Evolutionary conservation across 257 asterid species (phyloP), one percentile per base, ranked within the genome.

Genomic region (Scutellaria baicalensis): DNA sequence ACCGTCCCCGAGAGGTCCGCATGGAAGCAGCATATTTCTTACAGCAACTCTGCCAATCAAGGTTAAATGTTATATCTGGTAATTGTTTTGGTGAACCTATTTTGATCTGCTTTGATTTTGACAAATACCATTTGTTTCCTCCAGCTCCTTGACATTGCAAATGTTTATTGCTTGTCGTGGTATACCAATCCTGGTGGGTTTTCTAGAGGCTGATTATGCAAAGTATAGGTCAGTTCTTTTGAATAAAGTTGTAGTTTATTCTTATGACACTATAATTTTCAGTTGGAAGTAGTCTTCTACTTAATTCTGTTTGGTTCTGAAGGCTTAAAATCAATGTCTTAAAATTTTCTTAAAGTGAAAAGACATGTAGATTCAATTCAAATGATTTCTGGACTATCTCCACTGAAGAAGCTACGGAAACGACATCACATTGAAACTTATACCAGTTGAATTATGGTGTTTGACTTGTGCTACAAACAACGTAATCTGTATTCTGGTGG

Each of bases 121-220:
- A 64, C 70, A 54, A 57, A 63, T 66, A n/a, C 5, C 12, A 7
- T 69, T 51, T 57, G 69, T 83, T 77, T 69, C 70, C 44, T 85
- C 77, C 96, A 94, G 99, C 84, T 82, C 93, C 52, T 81, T 87
- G 82, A 94, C 98, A 49, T 77, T 94, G 85, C 98, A 91, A 81
- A 94, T 94, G 97, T 94, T 94, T 82, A 89, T 94, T 77, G 90
- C 95, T 68, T 91, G 97, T 77, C 96, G 96, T 61, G 99, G 99
- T 69, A 94, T 94, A 80, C 98, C 98, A 59, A 76, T 91, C 75
- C 85, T 94, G 71, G 99, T 94, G 84, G 97, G 97, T 69, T 94
- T 94, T 86, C 84, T 94, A 42, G 99, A 94, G 86, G 96, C 99
- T 80, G 98, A 94, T 77, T 94, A 92, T 81, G 98, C 96, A 9